A percentile compares a stretch with the other conserved stretches of the same genome.
Conservation (phyloP, 345 rosid species). For the Pistacia atlantica region DNA sequence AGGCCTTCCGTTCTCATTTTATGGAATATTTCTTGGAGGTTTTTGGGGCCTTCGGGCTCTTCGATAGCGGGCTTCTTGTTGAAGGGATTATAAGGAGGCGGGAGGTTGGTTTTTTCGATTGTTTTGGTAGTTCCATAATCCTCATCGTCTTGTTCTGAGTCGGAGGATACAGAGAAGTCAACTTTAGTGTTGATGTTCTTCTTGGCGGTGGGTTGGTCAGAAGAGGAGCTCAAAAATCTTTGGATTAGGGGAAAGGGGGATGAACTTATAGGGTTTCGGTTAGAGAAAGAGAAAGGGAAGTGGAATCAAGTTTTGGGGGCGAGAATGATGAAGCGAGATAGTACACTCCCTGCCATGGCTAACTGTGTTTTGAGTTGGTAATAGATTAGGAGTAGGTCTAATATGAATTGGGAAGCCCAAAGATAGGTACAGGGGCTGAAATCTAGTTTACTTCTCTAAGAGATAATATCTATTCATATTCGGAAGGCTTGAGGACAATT, state of each 20-base stretch:
- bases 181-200: conserved; percentile 50
- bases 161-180: conserved; percentile 69
- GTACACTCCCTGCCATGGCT: neutral
- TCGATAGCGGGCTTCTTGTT: conserved; percentile 46
- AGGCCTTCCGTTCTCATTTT: conserved; percentile 64
- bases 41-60: conserved; percentile 60
- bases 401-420: too few species aligned
- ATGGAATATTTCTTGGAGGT: conserved; percentile 68
- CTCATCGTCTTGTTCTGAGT: conserved; percentile 39
- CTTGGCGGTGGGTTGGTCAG: too few species aligned
- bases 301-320: neutral
- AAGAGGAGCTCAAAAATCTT: conserved; percentile 23
- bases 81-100: conserved; percentile 72
- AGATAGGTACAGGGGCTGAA: too few species aligned
- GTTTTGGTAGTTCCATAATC: conserved; percentile 10
- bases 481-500: too few species aligned
- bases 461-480: too few species aligned
- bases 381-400: too few species aligned
- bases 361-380: too few species aligned
- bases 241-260: neutral
- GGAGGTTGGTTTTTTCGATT: conserved; percentile 38
- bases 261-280: neutral
- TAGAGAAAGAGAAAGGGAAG: neutral
- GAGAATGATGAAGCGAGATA: neutral
- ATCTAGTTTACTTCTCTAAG: too few species aligned